Evolutionary conservation across 352 stramenopile species (phyloP).

Genomic region (Phytopythium montanum): DNA sequence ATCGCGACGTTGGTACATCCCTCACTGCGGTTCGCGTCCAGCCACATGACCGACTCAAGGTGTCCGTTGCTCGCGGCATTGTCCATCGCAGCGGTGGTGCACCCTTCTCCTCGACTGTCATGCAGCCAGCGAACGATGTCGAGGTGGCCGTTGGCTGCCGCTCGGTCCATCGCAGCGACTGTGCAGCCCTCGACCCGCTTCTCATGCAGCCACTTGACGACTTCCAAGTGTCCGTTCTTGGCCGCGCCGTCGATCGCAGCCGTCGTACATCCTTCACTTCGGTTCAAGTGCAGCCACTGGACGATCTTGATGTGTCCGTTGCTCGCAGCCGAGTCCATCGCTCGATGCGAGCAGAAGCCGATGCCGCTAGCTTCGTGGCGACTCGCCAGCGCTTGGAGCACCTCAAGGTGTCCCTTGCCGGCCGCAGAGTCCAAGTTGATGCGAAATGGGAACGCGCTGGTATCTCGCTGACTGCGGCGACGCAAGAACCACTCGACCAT

Average conservation of each 20-base stretch:
- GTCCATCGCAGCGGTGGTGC: constrained; percentile 5
- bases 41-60: background rate
- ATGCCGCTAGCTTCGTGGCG: constrained; percentile 5
- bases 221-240: background rate
- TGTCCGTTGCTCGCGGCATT: constrained; percentile 4
- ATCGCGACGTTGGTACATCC: background rate
- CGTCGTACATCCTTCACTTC: constrained; percentile 4
- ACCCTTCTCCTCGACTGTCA: background rate
- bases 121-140: constrained; percentile 4
- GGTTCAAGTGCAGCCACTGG: constrained; percentile 6
- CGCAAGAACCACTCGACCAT: constrained; percentile 19
- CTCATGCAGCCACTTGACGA: constrained; percentile 8
- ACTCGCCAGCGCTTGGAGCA: constrained; percentile 22
- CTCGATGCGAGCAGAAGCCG: constrained; percentile 17
- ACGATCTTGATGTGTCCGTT: constrained; percentile 8
- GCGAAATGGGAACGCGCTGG: background rate
- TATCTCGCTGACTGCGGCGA: background rate
- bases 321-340: constrained; percentile 6
- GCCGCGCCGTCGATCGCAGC: constrained; percentile 6
- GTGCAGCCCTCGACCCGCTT: background rate
- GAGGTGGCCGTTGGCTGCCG: background rate
- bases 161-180: background rate
- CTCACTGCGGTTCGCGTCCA: background rate
- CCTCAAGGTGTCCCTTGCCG: constrained; percentile 17
- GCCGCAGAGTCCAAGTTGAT: constrained; percentile 16